Evolutionary conservation across 805 yeast species (phyloP).

Genomic region (Kazachstania psychrophila): DNA sequence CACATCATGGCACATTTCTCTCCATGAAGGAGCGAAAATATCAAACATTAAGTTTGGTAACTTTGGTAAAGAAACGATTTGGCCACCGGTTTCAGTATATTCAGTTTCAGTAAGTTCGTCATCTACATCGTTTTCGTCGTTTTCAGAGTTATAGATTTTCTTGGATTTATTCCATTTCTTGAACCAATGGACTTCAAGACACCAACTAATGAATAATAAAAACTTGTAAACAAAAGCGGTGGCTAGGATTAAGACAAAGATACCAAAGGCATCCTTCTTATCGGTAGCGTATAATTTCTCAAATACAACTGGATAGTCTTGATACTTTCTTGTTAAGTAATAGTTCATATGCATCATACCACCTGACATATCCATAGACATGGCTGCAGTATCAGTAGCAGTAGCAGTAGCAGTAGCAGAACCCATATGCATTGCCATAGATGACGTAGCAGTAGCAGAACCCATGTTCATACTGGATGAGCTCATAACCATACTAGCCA

Average conservation of each 20-base stretch:
- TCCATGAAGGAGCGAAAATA: constrained; percentile 23
- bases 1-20: constrained; percentile 35
- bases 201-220: constrained; percentile 47
- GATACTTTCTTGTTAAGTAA: constrained; percentile 43
- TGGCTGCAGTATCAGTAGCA: constrained; percentile 1
- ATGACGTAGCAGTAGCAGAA: neutral
- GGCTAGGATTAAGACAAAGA: constrained; percentile 52
- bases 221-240: constrained; percentile 54
- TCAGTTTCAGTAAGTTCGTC: constrained; percentile 8
- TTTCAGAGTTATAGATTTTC: constrained; percentile 6
- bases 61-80: constrained; percentile 18
- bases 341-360: constrained; percentile 44
- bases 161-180: constrained; percentile 31
- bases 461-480: constrained; percentile 8
- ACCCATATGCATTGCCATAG: constrained; percentile 5
- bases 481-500: constrained; percentile 7
- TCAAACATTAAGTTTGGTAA: constrained; percentile 24
- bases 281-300: constrained; percentile 41
- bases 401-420: neutral
- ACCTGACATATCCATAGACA: constrained; percentile 5
- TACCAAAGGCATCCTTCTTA: constrained; percentile 63
- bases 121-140: neutral
- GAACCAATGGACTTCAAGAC: constrained; percentile 59
- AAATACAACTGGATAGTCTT: constrained; percentile 56
- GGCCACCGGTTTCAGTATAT: constrained; percentile 30